Conservation (phyloP, 768 basidiomycete species). For the Fomitopsis pulvina region DNA sequence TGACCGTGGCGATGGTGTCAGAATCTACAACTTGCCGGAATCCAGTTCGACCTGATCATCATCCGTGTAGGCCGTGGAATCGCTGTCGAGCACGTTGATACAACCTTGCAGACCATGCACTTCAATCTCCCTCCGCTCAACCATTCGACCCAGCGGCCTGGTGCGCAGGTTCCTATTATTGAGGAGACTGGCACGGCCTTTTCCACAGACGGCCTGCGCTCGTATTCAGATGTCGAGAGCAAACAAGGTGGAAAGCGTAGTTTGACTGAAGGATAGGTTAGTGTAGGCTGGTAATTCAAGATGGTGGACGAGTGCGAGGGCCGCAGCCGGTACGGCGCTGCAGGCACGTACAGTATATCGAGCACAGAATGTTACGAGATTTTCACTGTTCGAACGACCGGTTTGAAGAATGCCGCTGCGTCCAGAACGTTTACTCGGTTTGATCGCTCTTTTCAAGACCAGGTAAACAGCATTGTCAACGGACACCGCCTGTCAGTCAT, state of each 20-base stretch:
- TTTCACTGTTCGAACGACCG: too few relatives aligned
- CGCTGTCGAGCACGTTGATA: not conserved
- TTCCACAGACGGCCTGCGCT: not conserved
- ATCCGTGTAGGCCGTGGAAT: not conserved
- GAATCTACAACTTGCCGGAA: not conserved
- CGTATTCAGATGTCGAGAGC: not conserved
- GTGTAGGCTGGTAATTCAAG: too few relatives aligned
- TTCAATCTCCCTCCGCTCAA: not conserved
- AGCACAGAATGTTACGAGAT: too few relatives aligned
- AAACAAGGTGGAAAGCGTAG: not conserved
- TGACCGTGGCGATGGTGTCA: not conserved
- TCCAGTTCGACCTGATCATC: conserved; percentile 3
- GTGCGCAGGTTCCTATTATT: not conserved
- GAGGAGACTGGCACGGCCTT: not conserved
- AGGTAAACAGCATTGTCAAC: too few relatives aligned
- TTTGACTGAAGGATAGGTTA: too few relatives aligned
- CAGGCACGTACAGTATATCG: too few relatives aligned
- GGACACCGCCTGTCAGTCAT: too few relatives aligned
- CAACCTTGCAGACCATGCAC: not conserved
- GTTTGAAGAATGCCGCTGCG: too few relatives aligned
- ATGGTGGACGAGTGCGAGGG: too few relatives aligned
- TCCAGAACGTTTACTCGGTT: too few relatives aligned
- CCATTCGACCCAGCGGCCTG: not conserved
- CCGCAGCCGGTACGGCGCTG: too few relatives aligned
- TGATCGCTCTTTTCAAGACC: too few relatives aligned